A percentile compares a stretch with the other conserved stretches of the same genome.
Evolutionary conservation across 1,284 basidiomycete genomes (phyloP).

Genomic region (Microbotryum silenes-acaulis): DNA sequence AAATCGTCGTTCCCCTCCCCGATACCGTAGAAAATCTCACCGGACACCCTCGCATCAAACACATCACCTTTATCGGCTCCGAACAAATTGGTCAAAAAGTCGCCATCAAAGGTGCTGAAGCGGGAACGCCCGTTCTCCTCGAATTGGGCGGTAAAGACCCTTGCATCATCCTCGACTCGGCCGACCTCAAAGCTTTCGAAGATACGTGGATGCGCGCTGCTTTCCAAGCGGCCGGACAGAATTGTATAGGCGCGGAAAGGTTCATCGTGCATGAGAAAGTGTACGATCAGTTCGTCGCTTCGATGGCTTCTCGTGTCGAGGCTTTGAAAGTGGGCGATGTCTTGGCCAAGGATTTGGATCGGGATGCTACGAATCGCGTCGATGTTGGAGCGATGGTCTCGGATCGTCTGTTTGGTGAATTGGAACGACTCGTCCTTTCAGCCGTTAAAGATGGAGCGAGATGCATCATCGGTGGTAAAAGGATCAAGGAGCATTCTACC

Average conservation of each 20-base stretch:
- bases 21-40: slow-evolving; percentile 77
- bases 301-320: slow-evolving; percentile 55
- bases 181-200: slow-evolving; percentile 46
- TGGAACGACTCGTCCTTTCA: slow-evolving; percentile 62
- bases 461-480: slow-evolving; percentile 59
- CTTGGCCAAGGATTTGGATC: slow-evolving; percentile 16
- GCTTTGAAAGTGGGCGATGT: slow-evolving; percentile 56
- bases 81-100: slow-evolving; percentile 81
- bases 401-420: slow-evolving; percentile 55
- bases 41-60: slow-evolving; percentile 64
- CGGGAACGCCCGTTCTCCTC: slow-evolving; percentile 30
- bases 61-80: slow-evolving; percentile 69
- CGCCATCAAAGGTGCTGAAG: slow-evolving; percentile 31
- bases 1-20: slow-evolving; percentile 79
- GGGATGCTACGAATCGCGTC: slow-evolving; percentile 42
- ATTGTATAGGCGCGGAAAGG: slow-evolving; percentile 93
- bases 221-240: slow-evolving; percentile 88
- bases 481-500: slow-evolving; percentile 50
- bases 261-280: slow-evolving; percentile 73
- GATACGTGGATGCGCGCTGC: slow-evolving; percentile 67
- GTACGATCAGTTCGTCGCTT: slow-evolving; percentile 62
- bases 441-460: slow-evolving; percentile 67
- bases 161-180: slow-evolving; percentile 46
- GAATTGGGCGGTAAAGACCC: slow-evolving; percentile 44
- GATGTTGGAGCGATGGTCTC: slow-evolving; percentile 79